Conservation (phyloP, 257 asterid genomes). For the Sherardia arvensis region DNA sequence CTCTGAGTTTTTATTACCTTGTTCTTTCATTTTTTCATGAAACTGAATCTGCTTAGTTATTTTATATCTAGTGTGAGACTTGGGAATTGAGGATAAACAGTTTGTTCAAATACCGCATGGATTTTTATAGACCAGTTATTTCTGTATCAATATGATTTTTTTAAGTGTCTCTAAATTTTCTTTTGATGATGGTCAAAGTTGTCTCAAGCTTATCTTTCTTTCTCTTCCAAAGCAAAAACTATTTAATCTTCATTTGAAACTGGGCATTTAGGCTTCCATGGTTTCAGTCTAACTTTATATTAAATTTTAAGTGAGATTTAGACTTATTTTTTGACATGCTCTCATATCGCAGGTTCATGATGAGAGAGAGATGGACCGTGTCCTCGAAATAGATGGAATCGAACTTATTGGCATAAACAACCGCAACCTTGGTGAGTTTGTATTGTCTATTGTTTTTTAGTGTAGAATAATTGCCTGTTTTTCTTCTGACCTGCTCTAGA, state of each 20-base stretch:
- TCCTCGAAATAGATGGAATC: constrained; percentile 62
- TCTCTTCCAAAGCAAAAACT: background rate
- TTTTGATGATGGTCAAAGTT: background rate
- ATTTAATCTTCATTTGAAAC: background rate
- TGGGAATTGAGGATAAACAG: background rate
- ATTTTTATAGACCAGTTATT: background rate
- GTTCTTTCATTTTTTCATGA: background rate
- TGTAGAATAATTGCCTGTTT: background rate
- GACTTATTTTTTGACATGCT: background rate
- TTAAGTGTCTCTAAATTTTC: background rate
- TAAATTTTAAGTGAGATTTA: background rate
- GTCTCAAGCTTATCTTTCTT: background rate
- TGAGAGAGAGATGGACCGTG: constrained; percentile 88
- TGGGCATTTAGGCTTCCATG: background rate
- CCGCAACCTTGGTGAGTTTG: constrained; percentile 61
- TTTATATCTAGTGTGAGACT: background rate
- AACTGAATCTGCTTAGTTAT: background rate
- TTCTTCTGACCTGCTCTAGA: background rate
- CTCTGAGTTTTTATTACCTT: background rate
- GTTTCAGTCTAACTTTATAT: background rate
- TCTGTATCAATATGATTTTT: background rate
- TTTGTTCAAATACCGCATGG: background rate
- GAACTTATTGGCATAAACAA: constrained; percentile 87
- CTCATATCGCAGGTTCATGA: constrained; percentile 61
- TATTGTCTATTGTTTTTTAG: background rate